Evolutionary conservation across 2,329 filamentous ascomycete species (phyloP).

Genomic region (Epichloe sibirici): DNA sequence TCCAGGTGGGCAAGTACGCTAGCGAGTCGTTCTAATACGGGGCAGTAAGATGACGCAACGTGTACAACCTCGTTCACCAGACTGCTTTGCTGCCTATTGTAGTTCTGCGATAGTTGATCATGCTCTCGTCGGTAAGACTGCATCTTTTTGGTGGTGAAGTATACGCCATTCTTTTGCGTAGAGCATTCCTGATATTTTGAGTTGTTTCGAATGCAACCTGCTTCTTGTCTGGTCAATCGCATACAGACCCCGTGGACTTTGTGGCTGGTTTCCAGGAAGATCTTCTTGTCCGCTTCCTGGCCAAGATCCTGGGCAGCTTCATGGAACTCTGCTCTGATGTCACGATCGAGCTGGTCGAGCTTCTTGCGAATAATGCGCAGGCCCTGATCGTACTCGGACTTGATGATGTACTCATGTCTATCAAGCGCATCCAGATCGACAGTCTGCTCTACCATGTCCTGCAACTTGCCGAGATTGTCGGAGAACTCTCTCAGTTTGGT

Average conservation of each 20-base stretch:
- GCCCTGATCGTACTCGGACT: constrained; percentile 89
- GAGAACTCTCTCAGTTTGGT: constrained; percentile 65
- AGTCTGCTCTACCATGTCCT: constrained; percentile 98
- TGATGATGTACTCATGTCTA: constrained; percentile 97
- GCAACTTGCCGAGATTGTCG: constrained; percentile 69
- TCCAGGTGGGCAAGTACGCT: constrained; percentile 80
- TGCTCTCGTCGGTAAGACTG: constrained; percentile 77
- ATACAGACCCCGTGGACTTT: constrained; percentile 95
- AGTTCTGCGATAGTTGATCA: constrained; percentile 86
- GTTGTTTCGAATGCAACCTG: constrained; percentile 86
- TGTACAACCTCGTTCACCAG: constrained; percentile 85
- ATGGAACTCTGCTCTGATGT: constrained; percentile 74
- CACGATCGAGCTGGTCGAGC: constrained; percentile 68
- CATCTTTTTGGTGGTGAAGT: constrained; percentile 85
- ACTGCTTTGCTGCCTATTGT: constrained; percentile 86
- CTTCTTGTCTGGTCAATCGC: constrained; percentile 81
- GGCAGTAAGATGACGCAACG: constrained; percentile 89
- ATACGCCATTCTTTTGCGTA: constrained; percentile 97
- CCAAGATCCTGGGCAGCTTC: constrained; percentile 68
- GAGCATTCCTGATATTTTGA: constrained; percentile 85
- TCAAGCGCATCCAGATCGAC: constrained; percentile 92
- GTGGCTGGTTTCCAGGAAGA: constrained; percentile 86
- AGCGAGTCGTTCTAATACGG: constrained; percentile 80
- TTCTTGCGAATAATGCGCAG: constrained; percentile 82
- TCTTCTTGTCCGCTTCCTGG: constrained; percentile 95